Evolutionary conservation across 2,329 filamentous ascomycete species (phyloP), one percentile per base, ranked within the genome.

Genomic region (Aspergillus vadensis): DNA sequence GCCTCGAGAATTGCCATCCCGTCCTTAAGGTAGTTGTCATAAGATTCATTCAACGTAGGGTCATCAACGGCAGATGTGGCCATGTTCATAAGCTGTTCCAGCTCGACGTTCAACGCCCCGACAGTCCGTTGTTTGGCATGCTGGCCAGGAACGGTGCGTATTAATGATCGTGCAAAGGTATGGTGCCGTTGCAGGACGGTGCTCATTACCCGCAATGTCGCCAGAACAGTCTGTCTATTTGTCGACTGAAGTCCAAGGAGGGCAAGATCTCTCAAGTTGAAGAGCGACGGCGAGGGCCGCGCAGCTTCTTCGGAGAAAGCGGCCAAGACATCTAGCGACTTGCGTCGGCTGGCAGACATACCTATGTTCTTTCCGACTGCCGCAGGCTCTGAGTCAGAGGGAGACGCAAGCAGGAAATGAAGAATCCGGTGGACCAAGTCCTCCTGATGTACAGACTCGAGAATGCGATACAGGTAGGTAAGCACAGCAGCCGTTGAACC

Each of bases 401-500:
- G 89, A 8, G 97, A 84, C 15, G 91, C 94, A 30, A 99, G 82
- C 1, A 99, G 85, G 73, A 98, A 99, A 66, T 93, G 91, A 5
- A 99, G 84, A 56, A 98, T 95, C 62, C 97, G 89, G 67, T 97
- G 91, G 61, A 97, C 91, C 80, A 99, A 89, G 70, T 98, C 93
- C 7, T 92, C 91, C 73, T 98, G 92, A 64, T 97, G 92, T 14
- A 99, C 82, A 0, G 91, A 90, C 74, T 97, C 93, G 5, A 99
- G 83, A 58, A 98, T 96, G 44, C 91, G 89, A 60, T 91, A 89
- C 38, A 99, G 83, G 74, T 99, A 98, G 2, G 93, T 97, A 64
- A 98, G 82, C 12, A 99, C 95, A 3, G 95, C 95, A 21, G 98
- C 92, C 0, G 95, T 97, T 6, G 95, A 99, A 57, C 95, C 95